Percentiles rank a stretch among this genome's conserved stretches.
Conservation (phyloP, 805 yeast species). For the Diddensiella santjacobensis region DNA sequence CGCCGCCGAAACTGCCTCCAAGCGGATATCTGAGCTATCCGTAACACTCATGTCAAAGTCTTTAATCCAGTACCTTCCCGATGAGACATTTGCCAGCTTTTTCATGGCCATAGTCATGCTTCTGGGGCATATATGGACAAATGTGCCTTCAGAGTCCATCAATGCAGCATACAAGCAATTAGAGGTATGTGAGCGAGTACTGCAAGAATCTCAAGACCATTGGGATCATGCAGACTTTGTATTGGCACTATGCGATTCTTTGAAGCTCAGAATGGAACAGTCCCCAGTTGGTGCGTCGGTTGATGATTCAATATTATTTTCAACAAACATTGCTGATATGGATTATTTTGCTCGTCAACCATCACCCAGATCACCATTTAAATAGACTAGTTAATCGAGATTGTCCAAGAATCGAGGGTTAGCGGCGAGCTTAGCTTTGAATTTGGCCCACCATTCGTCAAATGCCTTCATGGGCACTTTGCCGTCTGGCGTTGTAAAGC, state of each 20-base stretch:
- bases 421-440: slow-evolving; percentile 65
- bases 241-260: slow-evolving; percentile 14
- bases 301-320: slow-evolving; percentile 1
- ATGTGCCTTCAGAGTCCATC: background rate
- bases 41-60: slow-evolving; percentile 15
- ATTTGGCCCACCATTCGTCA: slow-evolving; percentile 93
- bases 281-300: background rate
- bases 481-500: slow-evolving; percentile 78
- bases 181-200: slow-evolving; percentile 16
- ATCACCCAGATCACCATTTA: background rate
- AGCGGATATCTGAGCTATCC: slow-evolving; percentile 15
- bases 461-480: slow-evolving; percentile 84
- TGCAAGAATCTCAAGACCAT: slow-evolving; percentile 18
- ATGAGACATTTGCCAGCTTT: slow-evolving; percentile 15
- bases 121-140: slow-evolving; percentile 10
- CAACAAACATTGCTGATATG: slow-evolving; percentile 5
- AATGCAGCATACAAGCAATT: slow-evolving; percentile 11
- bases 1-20: slow-evolving; percentile 12
- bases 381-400: slow-evolving; percentile 23
- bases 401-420: slow-evolving; percentile 80
- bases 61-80: slow-evolving; percentile 12
- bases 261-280: slow-evolving; percentile 14
- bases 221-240: slow-evolving; percentile 23
- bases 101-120: slow-evolving; percentile 22
- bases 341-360: background rate